Evolutionary conservation across 2,329 filamentous ascomycete species (phyloP), one percentile per base, ranked within the genome.

Genomic region (Verticillium tricorpus): DNA sequence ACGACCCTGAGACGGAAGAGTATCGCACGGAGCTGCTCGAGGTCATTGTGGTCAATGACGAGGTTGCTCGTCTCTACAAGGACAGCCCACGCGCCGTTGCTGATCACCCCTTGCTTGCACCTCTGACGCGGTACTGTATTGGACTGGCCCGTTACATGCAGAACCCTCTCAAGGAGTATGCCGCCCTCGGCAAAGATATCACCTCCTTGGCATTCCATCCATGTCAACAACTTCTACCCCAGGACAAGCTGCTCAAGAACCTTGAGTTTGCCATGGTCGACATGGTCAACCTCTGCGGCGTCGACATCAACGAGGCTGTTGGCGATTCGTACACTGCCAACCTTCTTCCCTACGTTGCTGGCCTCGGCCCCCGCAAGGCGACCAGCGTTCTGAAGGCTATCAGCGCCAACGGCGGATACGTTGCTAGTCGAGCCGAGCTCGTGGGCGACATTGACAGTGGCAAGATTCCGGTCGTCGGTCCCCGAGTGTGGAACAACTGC

Each of bases 251-350:
- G 45, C 80, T 89, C 65, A 93, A 91, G 73, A 87, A 92, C 63
- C 83, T 99, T 17, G 95, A 99, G 70, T 96, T 91, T n/a, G 92
- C 94, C 55, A 91, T 99, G 87, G 94, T 99, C 12, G 95, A 99
- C 73, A 97, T 97, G 84, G 95, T 99, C 68, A 99, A 99, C 73
- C 86, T 99, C 54, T 93, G 93, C 56, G 95, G 95, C 71, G 92
- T 99, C 40, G 92, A 98, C 69, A 90, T 99, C 71, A 97, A 97
- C 69, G 93, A 97, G 67, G 93, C 93, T 15, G 88, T 96, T 61
- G 83, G 82, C 52, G 92, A 97, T 73, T 73, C 87, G 1, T 92
- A 95, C 70, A 90, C 91, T 9, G 92, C 93, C 15, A 95, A 94
- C 66, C 83, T 99, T 1, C 82, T 99, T 40, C 93, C 93, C 4